A percentile compares a stretch with the other conserved stretches of the same genome.
These are phyloP conservation scores for Physaria fendleri DNA, from an alignment of 345 rosid genomes.

Conservation along the genomic window DNA sequence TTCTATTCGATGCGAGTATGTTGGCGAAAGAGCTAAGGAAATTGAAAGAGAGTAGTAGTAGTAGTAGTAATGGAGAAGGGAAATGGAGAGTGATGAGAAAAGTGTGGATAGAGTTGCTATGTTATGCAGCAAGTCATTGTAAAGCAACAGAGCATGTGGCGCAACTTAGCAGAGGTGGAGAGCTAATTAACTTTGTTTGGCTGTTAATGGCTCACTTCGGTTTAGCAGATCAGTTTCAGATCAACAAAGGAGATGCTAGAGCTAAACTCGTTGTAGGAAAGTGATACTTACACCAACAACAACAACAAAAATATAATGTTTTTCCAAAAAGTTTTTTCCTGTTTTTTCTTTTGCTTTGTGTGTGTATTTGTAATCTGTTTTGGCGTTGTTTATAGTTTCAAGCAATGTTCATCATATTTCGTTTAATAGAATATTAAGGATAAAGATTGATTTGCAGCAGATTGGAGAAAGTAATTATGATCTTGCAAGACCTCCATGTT, in stretches of 20 bases:
- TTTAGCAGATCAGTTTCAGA: constrained; percentile 44
- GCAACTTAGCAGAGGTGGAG: constrained; percentile 34
- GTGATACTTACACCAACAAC: not conserved
- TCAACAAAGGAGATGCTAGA: constrained; percentile 40
- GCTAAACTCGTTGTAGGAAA: constrained; percentile 42
- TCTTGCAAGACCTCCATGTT: too few relatives aligned
- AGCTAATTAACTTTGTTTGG: constrained; percentile 33
- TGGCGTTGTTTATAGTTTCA: too few relatives aligned
- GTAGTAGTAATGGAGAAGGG: not conserved
- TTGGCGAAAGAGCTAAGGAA: constrained; percentile 17
- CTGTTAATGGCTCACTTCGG: constrained; percentile 40
- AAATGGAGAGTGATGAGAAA: constrained; percentile 35
- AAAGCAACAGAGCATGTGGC: constrained; percentile 28
- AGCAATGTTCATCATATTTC: too few relatives aligned
- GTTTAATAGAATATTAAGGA: too few relatives aligned
- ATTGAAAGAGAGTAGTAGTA: not conserved
- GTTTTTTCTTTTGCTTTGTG: too few relatives aligned
- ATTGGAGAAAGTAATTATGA: too few relatives aligned
- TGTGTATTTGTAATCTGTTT: too few relatives aligned
- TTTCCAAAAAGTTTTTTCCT: too few relatives aligned
- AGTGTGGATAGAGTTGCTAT: constrained; percentile 39
- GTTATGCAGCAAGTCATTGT: constrained; percentile 32
- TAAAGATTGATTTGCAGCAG: too few relatives aligned
- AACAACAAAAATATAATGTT: too few relatives aligned
- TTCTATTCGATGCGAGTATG: constrained; percentile 20